Evolutionary conservation across 306 rosid species (phyloP).

Genomic region (Rosa persica): DNA sequence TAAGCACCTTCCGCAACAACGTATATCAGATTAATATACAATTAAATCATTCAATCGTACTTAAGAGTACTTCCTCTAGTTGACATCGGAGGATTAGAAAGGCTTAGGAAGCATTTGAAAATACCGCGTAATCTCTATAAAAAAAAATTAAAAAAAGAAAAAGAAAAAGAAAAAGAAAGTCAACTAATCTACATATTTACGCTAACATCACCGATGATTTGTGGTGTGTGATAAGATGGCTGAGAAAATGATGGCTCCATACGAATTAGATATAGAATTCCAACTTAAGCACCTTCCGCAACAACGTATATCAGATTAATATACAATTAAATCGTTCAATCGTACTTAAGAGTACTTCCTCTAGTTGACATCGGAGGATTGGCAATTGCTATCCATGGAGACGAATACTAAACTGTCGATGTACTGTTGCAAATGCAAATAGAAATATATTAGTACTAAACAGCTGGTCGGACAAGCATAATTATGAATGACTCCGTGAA

Average conservation of each 20-base stretch:
- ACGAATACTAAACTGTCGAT: background rate
- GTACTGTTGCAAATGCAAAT: background rate
- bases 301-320: background rate
- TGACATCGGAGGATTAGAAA: background rate
- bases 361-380: background rate
- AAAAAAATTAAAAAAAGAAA: too few relatives aligned
- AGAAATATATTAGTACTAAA: background rate
- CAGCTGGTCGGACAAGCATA: too few relatives aligned
- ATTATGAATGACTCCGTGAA: background rate
- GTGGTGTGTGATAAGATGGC: background rate
- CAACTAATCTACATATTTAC: background rate
- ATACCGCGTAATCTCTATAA: too few relatives aligned
- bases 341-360: background rate
- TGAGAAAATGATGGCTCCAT: background rate
- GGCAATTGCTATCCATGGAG: background rate
- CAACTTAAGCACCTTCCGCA: background rate
- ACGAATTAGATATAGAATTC: background rate
- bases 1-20: too few relatives aligned
- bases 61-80: background rate
- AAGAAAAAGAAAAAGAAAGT: too few relatives aligned
- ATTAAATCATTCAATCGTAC: background rate
- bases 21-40: background rate
- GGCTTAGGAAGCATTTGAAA: too few relatives aligned
- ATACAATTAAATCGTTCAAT: background rate
- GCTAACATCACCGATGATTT: background rate